Base-by-base conservation (phyloP, 2,329 filamentous ascomycete genomes). In the Trichoderma arundinaceum region DNA sequence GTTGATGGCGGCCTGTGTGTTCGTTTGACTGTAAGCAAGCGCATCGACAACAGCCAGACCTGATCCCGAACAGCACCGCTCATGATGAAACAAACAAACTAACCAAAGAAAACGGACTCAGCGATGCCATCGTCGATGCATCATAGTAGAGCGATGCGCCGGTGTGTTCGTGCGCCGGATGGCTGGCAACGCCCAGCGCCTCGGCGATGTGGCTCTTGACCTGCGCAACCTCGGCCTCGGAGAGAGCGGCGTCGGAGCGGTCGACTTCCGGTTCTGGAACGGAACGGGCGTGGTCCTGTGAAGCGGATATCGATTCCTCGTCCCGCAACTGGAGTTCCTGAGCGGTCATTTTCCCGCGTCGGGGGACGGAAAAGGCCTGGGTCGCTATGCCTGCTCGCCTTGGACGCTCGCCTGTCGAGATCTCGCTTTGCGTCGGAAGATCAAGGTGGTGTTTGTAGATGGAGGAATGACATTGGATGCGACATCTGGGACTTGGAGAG, bases 101-200 rank as follows among this genome's bases (percentile, higher is more conserved):
- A 70, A 87, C 85, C 74, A 81, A 78, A 69, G 85, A 86, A 64
- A 80, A 77, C 70, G 82, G 75, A 71, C 82, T 88, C 62, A 87
- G 76, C 66, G 83, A 81, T 66, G 84, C 81, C 85, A 88, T 88
- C 69, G 81, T 83, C 67, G 80, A 76, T 51, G 82, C 79, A 78
- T 87, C 83, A 79, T 86, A 88, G 74, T 87, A 87, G 60, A 81
- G 77, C 48, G 84, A 83, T 48, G 77, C 79, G 68, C 78, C 73
- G 58, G 76, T 71, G 64, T 74, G 67, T 51, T 64, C 61, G 4
- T 39, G 39, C 33, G 54, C 46, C 17, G 39, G 38, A 38, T 54
- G 17, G 35, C 64, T 19, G 59, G 19, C 60, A 49, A 59, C 28
- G 41, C 48, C 49, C 28, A 60, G 60, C 60, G 57, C 61, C 32